phyloP scores from a whole-genome alignment of 1,284 basidiomycete species.

The Apiotrichum gracile region DNA sequence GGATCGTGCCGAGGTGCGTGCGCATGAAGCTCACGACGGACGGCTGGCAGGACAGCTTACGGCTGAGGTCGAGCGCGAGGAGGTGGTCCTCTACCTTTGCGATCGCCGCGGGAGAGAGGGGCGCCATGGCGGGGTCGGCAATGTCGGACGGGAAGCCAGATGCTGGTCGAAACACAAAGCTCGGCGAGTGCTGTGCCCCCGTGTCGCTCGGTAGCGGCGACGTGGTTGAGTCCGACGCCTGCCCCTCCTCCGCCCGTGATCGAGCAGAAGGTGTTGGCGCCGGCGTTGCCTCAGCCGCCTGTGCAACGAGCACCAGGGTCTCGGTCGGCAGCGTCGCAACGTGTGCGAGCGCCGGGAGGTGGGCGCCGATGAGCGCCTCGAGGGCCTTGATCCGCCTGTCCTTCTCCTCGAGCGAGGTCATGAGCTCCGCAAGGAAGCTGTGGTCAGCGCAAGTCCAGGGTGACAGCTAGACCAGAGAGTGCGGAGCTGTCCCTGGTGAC shows the following conservation, averaged over 20 bases:
- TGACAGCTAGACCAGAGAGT: too few species aligned
- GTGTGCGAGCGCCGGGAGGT: not conserved
- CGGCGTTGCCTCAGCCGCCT: not conserved
- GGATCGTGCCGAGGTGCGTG: not conserved
- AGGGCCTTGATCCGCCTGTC: conserved; percentile 3
- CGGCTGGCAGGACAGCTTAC: not conserved
- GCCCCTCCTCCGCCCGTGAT: too few species aligned
- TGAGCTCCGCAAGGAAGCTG: conserved; percentile 6
- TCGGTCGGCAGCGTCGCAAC: not conserved
- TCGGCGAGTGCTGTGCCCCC: too few species aligned
- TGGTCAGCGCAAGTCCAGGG: not conserved
- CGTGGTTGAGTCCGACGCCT: too few species aligned
- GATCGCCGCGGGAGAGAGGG: not conserved
- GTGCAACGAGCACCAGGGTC: not conserved
- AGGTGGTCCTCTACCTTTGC: not conserved
- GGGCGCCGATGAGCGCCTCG: conserved; percentile 1
- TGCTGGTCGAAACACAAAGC: too few species aligned
- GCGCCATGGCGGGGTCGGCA: not conserved
- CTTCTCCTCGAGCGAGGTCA: conserved; percentile 6
- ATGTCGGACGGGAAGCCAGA: not conserved
- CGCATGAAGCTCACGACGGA: conserved; percentile 1
- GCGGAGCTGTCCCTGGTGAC: too few species aligned
- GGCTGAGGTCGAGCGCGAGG: not conserved
- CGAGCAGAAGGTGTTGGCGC: too few species aligned
- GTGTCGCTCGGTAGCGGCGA: too few species aligned